phyloP scores from a whole-genome alignment of 805 yeast genomes.

The Schizosaccharomyces osmophilus region DNA sequence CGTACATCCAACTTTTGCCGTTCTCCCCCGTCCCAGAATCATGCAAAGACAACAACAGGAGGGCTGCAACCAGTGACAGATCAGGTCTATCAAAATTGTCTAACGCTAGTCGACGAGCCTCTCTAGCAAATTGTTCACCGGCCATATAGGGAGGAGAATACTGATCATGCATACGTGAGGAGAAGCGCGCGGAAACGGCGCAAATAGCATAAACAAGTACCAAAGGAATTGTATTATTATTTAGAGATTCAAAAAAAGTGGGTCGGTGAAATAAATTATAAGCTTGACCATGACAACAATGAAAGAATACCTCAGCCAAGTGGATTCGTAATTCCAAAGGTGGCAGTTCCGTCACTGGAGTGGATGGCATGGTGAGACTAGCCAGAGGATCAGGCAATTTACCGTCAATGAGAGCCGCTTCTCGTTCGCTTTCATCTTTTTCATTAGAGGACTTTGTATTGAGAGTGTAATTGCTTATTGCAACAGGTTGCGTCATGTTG shows the following conservation, averaged over 20 bases:
- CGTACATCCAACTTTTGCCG: conserved; percentile 16
- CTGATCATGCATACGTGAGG: conserved; percentile 13
- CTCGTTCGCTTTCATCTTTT: not conserved
- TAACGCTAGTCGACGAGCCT: conserved; percentile 10
- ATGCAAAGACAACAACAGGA: conserved; percentile 14
- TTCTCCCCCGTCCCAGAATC: conserved; percentile 15
- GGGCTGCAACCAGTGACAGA: conserved; percentile 15
- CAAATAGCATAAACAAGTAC: conserved; percentile 14
- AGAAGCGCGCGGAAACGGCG: conserved; percentile 15
- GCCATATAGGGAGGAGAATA: conserved; percentile 9
- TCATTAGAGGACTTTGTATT: not conserved
- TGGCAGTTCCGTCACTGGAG: not conserved
- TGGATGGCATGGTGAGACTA: not conserved
- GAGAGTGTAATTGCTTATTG: not conserved
- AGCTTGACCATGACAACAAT: conserved; percentile 14
- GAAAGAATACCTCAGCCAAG: conserved; percentile 15
- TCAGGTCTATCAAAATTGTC: conserved; percentile 13
- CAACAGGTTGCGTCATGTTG: too few species aligned
- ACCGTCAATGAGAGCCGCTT: not conserved
- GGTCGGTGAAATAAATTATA: conserved; percentile 16
- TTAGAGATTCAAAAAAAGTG: conserved; percentile 11
- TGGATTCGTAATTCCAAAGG: conserved; percentile 6
- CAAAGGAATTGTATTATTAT: conserved; percentile 12
- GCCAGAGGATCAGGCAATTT: not conserved
- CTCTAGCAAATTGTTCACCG: conserved; percentile 10